Evolutionary conservation across 2,329 filamentous ascomycete genomes (phyloP).

Genomic region (Thielaviopsis euricoi): DNA sequence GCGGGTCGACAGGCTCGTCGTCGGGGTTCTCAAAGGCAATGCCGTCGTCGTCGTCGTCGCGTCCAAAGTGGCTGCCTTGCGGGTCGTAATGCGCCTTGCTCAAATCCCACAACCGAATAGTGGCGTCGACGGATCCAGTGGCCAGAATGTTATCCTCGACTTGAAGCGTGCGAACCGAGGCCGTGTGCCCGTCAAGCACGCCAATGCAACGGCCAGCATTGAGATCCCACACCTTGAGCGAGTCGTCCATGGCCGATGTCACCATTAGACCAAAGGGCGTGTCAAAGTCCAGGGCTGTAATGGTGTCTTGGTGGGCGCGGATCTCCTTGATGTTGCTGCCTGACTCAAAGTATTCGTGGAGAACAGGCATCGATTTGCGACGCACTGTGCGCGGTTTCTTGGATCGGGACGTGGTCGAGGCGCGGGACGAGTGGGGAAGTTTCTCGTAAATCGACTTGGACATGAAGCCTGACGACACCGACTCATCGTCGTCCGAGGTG

Average conservation of each 20-base stretch:
- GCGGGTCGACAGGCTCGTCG: constrained; percentile 50
- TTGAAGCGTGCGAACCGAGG: constrained; percentile 81
- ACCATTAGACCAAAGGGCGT: constrained; percentile 94
- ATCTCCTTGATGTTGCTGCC: constrained; percentile 80
- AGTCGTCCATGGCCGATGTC: constrained; percentile 81
- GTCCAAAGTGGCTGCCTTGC: constrained; percentile 42
- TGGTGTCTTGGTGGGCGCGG: constrained; percentile 70
- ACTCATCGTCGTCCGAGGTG: constrained; percentile 31
- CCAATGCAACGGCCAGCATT: constrained; percentile 88
- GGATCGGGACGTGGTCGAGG: constrained; percentile 31
- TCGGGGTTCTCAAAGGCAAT: constrained; percentile 59
- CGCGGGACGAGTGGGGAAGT: constrained; percentile 40
- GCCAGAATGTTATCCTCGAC: constrained; percentile 92
- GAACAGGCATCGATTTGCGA: constrained; percentile 76
- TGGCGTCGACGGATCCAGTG: constrained; percentile 87
- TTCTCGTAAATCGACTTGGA: constrained; percentile 96
- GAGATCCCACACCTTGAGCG: constrained; percentile 89
- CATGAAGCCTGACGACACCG: constrained; percentile 49
- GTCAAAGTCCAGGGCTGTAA: constrained; percentile 90
- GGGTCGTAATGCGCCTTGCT: constrained; percentile 76
- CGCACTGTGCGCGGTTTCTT: constrained; percentile 41
- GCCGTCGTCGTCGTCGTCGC: constrained; percentile 43
- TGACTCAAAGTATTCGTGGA: constrained; percentile 88
- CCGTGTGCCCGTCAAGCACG: constrained; percentile 79
- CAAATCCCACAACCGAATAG: constrained; percentile 87